Evolutionary conservation across 2,329 filamentous ascomycete species (phyloP), one percentile per base, ranked within the genome.

Genomic region (Ceratocystis huliohia): DNA sequence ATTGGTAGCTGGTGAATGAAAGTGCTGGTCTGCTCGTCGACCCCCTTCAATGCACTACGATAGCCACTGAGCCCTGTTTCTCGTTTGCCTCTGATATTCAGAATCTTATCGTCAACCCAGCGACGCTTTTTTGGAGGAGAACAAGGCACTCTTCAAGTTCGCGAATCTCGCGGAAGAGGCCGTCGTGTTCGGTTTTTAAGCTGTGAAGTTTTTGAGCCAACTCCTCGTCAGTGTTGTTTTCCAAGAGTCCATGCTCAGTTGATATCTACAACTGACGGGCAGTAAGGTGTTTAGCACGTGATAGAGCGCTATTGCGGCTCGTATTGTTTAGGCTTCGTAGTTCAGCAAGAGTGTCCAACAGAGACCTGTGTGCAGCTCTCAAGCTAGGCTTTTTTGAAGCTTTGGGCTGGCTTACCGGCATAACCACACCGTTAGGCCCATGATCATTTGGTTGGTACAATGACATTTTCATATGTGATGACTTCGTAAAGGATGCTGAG

Each of bases 1-100:
- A 84, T 74, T 0, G 83, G 82, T 1, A 85, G 84, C 15, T 80
- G 78, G 8, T 75, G 78, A 70, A 91, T 76, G 67, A 91, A 81
- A 3, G 76, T 77, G 4, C 76, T 75, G 5, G 90, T 79, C 65
- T 88, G 82, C 15, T 76, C 77, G 68, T 91, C 86, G 5, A 89
- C 80, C 65, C 89, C 82, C 66, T 78, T 82, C 45, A 90, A 75
- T 3, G 87, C 86, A 1, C 85, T 82, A 22, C 81, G 83, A 73
- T 90, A 91, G 0, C 87, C 86, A 66, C 86, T 88, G 15, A 91
- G 73, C n/a, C 84, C 84, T 1, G 88, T 85, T 72, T 91, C 88
- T 46, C 86, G 78, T 65, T 81, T 80, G 70, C 86, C 91, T 69
- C 81, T 80, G 1, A 84, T 80, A 66, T 87, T 84, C 5, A 82